A percentile compares a stretch with the other conserved stretches of the same genome.
These are phyloP conservation scores for Castanea crenata DNA, from an alignment of 306 rosid genomes.

Conservation along the genomic window DNA sequence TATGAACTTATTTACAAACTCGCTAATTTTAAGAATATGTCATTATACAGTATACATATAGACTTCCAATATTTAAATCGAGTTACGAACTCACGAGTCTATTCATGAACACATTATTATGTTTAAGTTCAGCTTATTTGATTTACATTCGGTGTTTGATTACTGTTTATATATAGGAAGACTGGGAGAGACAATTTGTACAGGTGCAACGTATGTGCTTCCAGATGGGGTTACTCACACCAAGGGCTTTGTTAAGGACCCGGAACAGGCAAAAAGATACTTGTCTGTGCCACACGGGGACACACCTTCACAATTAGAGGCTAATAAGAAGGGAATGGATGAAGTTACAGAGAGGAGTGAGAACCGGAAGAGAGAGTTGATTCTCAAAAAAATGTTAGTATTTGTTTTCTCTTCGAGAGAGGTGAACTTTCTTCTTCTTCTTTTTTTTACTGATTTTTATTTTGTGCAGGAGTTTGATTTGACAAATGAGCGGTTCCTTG, in stretches of 20 bases:
- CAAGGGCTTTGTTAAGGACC: constrained; percentile 76
- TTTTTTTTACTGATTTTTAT: constrained; percentile 4
- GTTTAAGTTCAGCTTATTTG: too few species aligned
- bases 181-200: constrained; percentile 61
- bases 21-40: too few species aligned
- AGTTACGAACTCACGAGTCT: too few species aligned
- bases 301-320: constrained; percentile 15
- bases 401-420: not conserved
- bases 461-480: constrained; percentile 76
- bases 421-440: not conserved
- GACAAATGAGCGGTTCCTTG: constrained; percentile 94
- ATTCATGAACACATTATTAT: too few species aligned
- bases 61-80: too few species aligned
- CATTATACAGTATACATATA: too few species aligned
- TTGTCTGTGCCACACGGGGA: constrained; percentile 42
- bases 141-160: too few species aligned
- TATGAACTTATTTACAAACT: too few species aligned
- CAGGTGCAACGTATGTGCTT: constrained; percentile 79
- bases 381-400: constrained; percentile 69
- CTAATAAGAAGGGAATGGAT: constrained; percentile 22
- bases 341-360: constrained; percentile 36
- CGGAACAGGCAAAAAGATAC: constrained; percentile 59
- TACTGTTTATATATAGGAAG: constrained; percentile 41
- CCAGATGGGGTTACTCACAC: constrained; percentile 82
- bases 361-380: constrained; percentile 55